Base-by-base conservation (phyloP, 129 eudicot species). In the Lonicera japonica region DNA sequence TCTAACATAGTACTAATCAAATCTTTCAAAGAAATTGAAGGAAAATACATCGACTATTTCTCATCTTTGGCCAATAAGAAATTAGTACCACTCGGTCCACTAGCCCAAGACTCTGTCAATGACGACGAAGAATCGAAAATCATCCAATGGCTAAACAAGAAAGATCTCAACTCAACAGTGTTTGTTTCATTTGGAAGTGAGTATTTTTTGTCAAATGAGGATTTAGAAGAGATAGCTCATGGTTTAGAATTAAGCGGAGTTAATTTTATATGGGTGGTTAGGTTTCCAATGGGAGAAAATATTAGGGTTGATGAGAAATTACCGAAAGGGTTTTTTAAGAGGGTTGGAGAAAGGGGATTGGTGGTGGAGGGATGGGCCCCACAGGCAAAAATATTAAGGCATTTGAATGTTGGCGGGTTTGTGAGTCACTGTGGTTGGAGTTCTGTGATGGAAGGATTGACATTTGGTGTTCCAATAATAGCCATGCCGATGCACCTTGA, bases 401-500 rank as follows among this genome's bases (percentile, higher is more conserved):
- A 68, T 16, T 12, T 20, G 11, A 54, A 51, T 20, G 29, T 34
- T 56, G 65, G 73, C 0, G 79, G 79, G 1, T 75, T 75, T 25
- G 63, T 75, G 60, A 68, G 74, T 39, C 74, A 75, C 11, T 68
- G 79, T 51, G 74, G 74, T 5, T 69, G 75, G 75, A 64, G 52
- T 41, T 75, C 75, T 0, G 24, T 57, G 5, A 25, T 73, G 63
- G 80, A 79, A 46, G 56, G 70, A 8, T 36, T 79, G 29, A 25
- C 51, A 1, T 73, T 51, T 43, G 79, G 79, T 4, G 72, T 78
- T 11, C 83, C 83, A 15, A 65, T 79, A 0, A 43, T 79, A 8
- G 77, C 71, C 45, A 53, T 79, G 70, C 77, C 84, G 0, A 74
- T 74, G 77, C 70, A 74, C 10, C 40, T 51, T 23, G 84, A 79